A percentile compares a stretch with the other conserved stretches of the same genome.
These are phyloP conservation scores for Pisolithus microcarpus DNA, from an alignment of 768 basidiomycete genomes.

Conservation along the genomic window DNA sequence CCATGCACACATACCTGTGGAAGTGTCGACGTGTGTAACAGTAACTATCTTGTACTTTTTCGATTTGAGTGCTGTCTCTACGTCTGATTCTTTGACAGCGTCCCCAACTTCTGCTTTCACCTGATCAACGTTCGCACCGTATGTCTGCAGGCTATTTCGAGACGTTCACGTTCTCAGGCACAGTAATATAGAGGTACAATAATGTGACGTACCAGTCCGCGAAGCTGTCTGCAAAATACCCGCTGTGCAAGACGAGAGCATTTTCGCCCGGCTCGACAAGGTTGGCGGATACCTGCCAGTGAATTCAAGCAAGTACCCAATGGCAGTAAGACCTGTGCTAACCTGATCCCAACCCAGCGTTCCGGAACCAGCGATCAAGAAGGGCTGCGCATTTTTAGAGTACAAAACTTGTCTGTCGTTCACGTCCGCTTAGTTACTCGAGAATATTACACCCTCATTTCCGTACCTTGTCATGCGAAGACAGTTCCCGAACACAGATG, in stretches of 20 bases:
- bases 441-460: constrained; percentile 1
- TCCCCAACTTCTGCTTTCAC: constrained; percentile 78
- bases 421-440: neutral
- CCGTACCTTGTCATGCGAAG: constrained; percentile 73
- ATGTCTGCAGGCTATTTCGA: constrained; percentile 60
- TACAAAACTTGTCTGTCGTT: constrained; percentile 60
- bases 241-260: constrained; percentile 78
- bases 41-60: constrained; percentile 87
- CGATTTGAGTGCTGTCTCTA: constrained; percentile 62
- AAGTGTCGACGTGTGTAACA: constrained; percentile 94
- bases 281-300: constrained; percentile 75
- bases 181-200: neutral
- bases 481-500: constrained; percentile 82
- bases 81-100: constrained; percentile 51
- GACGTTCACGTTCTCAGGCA: neutral
- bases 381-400: constrained; percentile 76
- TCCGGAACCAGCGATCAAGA: constrained; percentile 90
- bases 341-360: constrained; percentile 97
- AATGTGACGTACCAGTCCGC: constrained; percentile 58
- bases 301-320: neutral
- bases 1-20: constrained; percentile 47
- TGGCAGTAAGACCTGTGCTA: constrained; percentile 10
- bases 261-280: constrained; percentile 76
- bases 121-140: constrained; percentile 83
- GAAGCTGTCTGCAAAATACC: constrained; percentile 93